Conservation (phyloP, 1,139 yeast species). For the Trichomonascaceae sp. region DNA sequence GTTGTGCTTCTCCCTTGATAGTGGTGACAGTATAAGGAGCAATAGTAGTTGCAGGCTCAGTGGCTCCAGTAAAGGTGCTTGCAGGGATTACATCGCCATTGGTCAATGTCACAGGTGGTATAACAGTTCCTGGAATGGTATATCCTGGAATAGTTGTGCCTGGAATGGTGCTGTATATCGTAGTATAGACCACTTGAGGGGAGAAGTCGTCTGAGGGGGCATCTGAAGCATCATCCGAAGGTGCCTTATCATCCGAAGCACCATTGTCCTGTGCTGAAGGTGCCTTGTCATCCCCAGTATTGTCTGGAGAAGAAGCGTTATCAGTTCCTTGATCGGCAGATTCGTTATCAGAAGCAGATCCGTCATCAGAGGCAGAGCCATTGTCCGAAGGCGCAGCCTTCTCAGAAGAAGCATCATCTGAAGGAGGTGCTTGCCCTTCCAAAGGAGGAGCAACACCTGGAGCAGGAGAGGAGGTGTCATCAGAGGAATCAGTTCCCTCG, state of each 20-base stretch:
- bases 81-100: conserved; percentile 11
- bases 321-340: not conserved
- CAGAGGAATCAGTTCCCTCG: not conserved
- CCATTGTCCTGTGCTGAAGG: not conserved
- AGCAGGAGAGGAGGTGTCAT: not conserved
- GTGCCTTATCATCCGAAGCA: not conserved
- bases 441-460: not conserved
- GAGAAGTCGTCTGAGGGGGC: not conserved
- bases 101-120: not conserved
- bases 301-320: too few species aligned
- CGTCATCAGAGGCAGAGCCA: conserved; percentile 5
- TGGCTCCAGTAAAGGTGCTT: conserved; percentile 12
- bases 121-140: conserved; percentile 4
- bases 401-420: not conserved
- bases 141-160: conserved; percentile 13
- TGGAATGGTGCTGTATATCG: conserved; percentile 9
- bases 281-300: too few species aligned
- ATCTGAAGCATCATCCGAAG: not conserved
- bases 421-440: not conserved
- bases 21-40: conserved; percentile 18
- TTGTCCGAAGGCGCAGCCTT: not conserved
- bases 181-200: not conserved
- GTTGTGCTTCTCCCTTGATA: conserved; percentile 1
- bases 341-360: not conserved
- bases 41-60: conserved; percentile 18